Evolutionary conservation across 2,329 filamentous ascomycete species (phyloP).

Genomic region (Fusarium chaquense): DNA sequence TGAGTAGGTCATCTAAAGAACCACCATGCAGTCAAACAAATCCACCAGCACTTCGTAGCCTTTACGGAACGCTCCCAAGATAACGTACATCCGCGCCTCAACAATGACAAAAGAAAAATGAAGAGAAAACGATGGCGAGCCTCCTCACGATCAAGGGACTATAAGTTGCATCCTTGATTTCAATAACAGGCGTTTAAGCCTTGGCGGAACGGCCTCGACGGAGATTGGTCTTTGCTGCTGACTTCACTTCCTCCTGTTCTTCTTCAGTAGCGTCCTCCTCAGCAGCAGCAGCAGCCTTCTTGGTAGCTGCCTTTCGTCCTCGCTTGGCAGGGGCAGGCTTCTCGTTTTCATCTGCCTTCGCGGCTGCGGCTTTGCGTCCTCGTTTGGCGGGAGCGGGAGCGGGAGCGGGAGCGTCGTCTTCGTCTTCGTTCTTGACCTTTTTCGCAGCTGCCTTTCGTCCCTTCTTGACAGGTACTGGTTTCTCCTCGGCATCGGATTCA

Average conservation of each 20-base stretch:
- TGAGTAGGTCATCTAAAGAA: slow-evolving; percentile 3
- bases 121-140: not conserved
- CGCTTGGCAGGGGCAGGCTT: slow-evolving; percentile 31
- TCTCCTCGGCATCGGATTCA: slow-evolving; percentile 27
- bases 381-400: slow-evolving; percentile 50
- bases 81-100: slow-evolving; percentile 14
- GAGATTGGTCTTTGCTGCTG: slow-evolving; percentile 49
- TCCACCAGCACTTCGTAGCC: not conserved
- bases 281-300: slow-evolving; percentile 27
- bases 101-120: not conserved
- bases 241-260: slow-evolving; percentile 44
- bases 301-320: slow-evolving; percentile 35
- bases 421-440: slow-evolving; percentile 43
- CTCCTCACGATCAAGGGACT: not conserved
- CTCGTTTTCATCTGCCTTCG: slow-evolving; percentile 28
- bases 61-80: slow-evolving; percentile 16
- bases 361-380: slow-evolving; percentile 28
- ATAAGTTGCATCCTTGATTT: not conserved
- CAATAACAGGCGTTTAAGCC: slow-evolving; percentile 8
- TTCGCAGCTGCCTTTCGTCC: slow-evolving; percentile 35
- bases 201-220: slow-evolving; percentile 48
- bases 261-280: slow-evolving; percentile 29
- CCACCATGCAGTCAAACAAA: not conserved
- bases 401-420: slow-evolving; percentile 30
- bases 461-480: slow-evolving; percentile 22